Percentiles rank a stretch among this genome's conserved stretches.
Evolutionary conservation across 257 asterid genomes (phyloP).

Genomic region (Agastache rugosa): DNA sequence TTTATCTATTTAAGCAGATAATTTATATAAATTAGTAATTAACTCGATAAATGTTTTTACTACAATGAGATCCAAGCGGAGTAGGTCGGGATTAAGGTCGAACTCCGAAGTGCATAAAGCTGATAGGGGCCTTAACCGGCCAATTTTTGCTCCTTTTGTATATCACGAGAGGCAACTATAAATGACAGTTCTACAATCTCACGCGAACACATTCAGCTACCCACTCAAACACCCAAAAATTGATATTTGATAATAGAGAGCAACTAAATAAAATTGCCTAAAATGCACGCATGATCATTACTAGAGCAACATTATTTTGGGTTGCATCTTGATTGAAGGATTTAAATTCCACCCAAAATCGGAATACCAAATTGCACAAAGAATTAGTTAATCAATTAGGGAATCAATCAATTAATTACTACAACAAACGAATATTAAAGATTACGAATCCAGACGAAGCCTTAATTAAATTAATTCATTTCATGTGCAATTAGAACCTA

Average conservation of each 20-base stretch:
- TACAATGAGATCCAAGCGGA: background rate
- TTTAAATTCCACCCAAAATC: background rate
- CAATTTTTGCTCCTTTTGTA: background rate
- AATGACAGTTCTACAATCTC: constrained; percentile 5
- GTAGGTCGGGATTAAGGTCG: background rate
- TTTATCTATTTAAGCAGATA: too few relatives aligned
- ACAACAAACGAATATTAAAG: background rate
- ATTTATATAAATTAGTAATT: too few relatives aligned
- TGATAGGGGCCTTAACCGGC: background rate
- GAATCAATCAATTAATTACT: background rate
- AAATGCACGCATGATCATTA: background rate
- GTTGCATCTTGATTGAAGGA: background rate
- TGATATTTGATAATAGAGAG: constrained; percentile 8
- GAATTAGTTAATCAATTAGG: background rate
- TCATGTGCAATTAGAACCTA: background rate
- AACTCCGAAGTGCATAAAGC: too few relatives aligned
- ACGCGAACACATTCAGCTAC: constrained; percentile 6
- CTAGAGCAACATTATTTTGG: background rate
- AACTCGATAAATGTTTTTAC: too few relatives aligned
- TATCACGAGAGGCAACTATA: background rate
- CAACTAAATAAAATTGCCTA: constrained; percentile 3
- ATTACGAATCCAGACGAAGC: background rate
- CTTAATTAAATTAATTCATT: background rate
- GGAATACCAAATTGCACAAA: background rate
- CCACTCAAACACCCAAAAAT: constrained; percentile 3